phyloP scores from a whole-genome alignment of 2,329 filamentous ascomycete species.

The Talaromyces amestolkiae region DNA sequence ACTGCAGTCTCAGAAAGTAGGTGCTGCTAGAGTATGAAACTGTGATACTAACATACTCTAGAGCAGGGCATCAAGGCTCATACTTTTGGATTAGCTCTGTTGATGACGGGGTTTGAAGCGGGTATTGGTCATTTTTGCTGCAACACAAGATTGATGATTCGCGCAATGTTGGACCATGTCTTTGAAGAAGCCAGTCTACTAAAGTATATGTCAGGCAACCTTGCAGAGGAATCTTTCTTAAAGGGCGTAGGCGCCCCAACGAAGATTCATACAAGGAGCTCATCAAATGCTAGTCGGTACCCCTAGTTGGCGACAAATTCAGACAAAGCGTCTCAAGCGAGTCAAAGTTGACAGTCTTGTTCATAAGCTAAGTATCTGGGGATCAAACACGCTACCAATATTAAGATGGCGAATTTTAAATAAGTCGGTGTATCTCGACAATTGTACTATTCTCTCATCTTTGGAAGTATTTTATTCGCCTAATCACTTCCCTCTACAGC shows the following conservation, averaged over 20 bases:
- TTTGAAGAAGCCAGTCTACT: neutral
- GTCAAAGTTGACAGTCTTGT: too few species aligned
- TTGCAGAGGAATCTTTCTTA: neutral
- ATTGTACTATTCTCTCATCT: too few species aligned
- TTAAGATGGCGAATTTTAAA: too few species aligned
- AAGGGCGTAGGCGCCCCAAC: neutral
- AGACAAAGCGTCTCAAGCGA: too few species aligned
- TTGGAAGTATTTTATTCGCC: too few species aligned
- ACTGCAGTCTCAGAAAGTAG: neutral
- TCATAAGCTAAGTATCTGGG: too few species aligned
- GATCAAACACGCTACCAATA: too few species aligned
- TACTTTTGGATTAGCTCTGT: neutral
- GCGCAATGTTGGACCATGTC: constrained; percentile 7
- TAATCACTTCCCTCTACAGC: too few species aligned
- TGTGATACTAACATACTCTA: neutral
- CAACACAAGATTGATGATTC: neutral
- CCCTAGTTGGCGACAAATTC: too few species aligned
- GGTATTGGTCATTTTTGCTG: neutral
- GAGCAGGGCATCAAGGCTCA: neutral
- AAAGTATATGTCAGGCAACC: neutral
- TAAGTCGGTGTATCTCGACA: too few species aligned
- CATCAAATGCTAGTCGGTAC: too few species aligned
- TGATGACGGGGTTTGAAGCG: neutral
- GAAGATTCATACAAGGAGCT: too few species aligned
- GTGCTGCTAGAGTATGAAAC: neutral